Evolutionary conservation across 2,329 filamentous ascomycete species (phyloP), one percentile per base, ranked within the genome.

Genomic region (Chaetomiaceae sp.): DNA sequence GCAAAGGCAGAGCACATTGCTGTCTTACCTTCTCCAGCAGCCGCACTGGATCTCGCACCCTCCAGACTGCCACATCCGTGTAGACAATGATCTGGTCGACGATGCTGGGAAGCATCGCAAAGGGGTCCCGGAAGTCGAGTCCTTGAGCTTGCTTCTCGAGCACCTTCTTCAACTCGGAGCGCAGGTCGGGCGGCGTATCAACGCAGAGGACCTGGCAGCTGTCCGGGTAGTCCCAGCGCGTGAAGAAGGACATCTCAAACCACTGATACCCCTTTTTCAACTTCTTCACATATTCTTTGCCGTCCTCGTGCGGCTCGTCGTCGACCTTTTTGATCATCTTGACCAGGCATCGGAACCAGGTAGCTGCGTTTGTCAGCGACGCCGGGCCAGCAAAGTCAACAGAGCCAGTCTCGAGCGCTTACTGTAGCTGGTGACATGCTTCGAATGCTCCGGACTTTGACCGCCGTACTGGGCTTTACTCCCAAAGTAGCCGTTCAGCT

Each of bases 401-500:
- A 6, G 20, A n/a, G 6, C 23, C 34, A 22, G n/a, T 9, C 29
- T 19, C 2, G 15, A 20, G 23, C 11, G 36, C 50, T 12, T 47
- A 59, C 57, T 50, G 23, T 49, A 51, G 27, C 55, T 48, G 22
- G 44, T 50, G 9, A 59, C 25, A 36, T 34, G 33, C 5, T 49
- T 49, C 12, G 23, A 27, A 9, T 5, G 6, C 25, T 27, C 25
- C 3, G 14, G 1, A 5, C 14, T 27, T 17, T 23, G 19, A 11
- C 51, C 51, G 23, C 44, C 34, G 25, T 52, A 59, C 17, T 25
- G 40, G 17, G 51, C 36, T 4, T 52, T 56, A 39, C 47, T 51
- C 9, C 59, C 59, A 44, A 57, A 59, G 54, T 55, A 61, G 20
- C 57, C 59, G 43, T 59, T 61, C 6, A 61, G 5, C 27, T 61